Evolutionary conservation across 179 eudicot genomes (phyloP).

Genomic region (Camellia oleifera): DNA sequence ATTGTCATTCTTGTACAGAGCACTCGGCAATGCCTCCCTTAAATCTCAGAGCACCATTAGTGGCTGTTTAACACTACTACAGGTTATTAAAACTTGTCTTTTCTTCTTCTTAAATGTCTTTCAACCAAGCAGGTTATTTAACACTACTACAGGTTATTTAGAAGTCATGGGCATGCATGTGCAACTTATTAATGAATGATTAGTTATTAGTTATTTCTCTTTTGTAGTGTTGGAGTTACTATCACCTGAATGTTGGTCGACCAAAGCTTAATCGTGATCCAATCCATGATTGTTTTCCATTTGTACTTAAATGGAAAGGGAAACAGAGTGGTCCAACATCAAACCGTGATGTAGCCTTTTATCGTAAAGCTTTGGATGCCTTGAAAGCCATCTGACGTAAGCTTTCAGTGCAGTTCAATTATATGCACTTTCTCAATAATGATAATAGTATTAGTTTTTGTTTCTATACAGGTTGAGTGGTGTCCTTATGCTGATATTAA

Average conservation of each 20-base stretch:
- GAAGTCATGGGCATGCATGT: neutral
- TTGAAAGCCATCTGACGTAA: conserved; percentile 81
- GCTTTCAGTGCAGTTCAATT: conserved; percentile 19
- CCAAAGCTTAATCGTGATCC: conserved; percentile 83
- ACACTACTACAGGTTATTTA: no score
- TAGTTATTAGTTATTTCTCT: conserved; percentile 17
- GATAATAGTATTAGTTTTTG: conserved; percentile 10
- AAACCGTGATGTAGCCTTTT: conserved; percentile 87
- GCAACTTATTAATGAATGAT: conserved; percentile 11
- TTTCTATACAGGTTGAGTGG: conserved; percentile 80
- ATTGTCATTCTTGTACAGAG: conserved; percentile 89
- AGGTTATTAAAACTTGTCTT: conserved; percentile 44
- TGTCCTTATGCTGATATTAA: conserved; percentile 70
- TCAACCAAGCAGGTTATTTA: neutral
- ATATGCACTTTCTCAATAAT: conserved; percentile 8
- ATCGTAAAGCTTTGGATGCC: conserved; percentile 84
- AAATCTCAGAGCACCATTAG: conserved; percentile 96
- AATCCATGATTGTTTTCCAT: conserved; percentile 78
- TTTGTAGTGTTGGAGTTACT: conserved; percentile 96
- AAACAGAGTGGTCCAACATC: conserved; percentile 91
- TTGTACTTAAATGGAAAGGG: conserved; percentile 96
- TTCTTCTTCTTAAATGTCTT: neutral
- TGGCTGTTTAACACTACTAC: conserved; percentile 90
- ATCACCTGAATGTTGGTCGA: conserved; percentile 88
- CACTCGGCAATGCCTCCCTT: conserved; percentile 95